These are phyloP conservation scores for Stemphylium beticola DNA, from an alignment of 2,329 filamentous ascomycete genomes.

Conservation along the genomic window DNA sequence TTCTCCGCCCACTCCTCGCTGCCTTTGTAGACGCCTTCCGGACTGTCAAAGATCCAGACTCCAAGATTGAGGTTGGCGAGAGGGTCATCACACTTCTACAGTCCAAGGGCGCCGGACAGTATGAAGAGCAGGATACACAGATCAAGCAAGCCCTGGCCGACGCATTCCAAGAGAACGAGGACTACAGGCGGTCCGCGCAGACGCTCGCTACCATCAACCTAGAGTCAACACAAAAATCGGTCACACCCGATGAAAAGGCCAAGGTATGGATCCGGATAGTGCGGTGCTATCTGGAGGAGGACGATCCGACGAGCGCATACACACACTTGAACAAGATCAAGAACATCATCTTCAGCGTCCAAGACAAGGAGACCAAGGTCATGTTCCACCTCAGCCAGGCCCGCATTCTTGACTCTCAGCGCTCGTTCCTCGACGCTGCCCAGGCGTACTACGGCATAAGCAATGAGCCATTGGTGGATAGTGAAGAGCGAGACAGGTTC, in stretches of 20 bases:
- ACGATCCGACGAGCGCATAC: constrained; percentile 85
- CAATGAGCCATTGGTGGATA: constrained; percentile 77
- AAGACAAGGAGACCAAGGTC: constrained; percentile 74
- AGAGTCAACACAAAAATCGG: constrained; percentile 84
- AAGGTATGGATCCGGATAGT: constrained; percentile 92
- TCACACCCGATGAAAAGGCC: constrained; percentile 82
- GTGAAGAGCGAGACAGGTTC: constrained; percentile 83
- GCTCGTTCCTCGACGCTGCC: constrained; percentile 86
- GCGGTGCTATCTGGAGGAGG: constrained; percentile 90
- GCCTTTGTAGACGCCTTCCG: constrained; percentile 70
- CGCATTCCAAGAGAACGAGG: constrained; percentile 81
- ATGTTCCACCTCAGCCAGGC: constrained; percentile 93
- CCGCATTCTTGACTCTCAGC: constrained; percentile 88
- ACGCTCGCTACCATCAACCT: constrained; percentile 83
- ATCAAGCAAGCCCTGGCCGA: constrained; percentile 82
- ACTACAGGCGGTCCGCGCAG: constrained; percentile 79
- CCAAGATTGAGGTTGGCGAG: constrained; percentile 77
- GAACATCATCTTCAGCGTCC: constrained; percentile 81
- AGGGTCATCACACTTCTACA: constrained; percentile 73
- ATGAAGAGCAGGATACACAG: constrained; percentile 82
- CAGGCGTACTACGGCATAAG: constrained; percentile 88
- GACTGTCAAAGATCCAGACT: constrained; percentile 64
- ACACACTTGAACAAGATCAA: constrained; percentile 93
- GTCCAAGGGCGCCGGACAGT: constrained; percentile 70
- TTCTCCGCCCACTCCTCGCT: constrained; percentile 72